These are phyloP conservation scores for Purpureocillium lavendulum DNA, from an alignment of 2,329 filamentous ascomycete genomes.

Conservation along the genomic window DNA sequence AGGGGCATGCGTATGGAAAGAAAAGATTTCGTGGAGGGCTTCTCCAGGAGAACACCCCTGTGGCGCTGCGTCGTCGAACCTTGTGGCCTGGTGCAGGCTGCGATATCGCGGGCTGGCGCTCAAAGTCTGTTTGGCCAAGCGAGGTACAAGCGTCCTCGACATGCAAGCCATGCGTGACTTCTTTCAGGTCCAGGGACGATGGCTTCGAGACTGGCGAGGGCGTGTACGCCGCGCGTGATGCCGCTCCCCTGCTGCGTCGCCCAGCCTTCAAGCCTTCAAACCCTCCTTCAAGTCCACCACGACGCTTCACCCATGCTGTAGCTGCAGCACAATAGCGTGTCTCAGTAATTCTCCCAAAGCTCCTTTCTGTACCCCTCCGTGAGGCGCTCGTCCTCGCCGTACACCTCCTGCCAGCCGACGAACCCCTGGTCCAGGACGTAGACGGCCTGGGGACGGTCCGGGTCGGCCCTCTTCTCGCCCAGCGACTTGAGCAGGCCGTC, in stretches of 20 bases:
- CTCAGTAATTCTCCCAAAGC: constrained; percentile 61
- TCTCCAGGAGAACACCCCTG: too few relatives aligned
- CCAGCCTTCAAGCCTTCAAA: too few relatives aligned
- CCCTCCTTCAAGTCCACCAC: too few relatives aligned
- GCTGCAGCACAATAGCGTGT: not conserved
- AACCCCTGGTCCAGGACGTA: constrained; percentile 81
- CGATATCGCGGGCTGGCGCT: not conserved
- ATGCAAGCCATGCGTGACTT: too few relatives aligned
- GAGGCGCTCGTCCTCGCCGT: constrained; percentile 67
- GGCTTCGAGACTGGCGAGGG: too few relatives aligned
- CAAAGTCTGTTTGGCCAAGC: too few relatives aligned
- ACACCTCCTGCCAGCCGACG: constrained; percentile 77
- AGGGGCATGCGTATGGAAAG: too few relatives aligned
- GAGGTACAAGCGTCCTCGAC: too few relatives aligned
- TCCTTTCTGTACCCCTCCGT: constrained; percentile 82
- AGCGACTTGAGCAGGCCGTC: constrained; percentile 35
- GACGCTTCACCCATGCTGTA: not conserved
- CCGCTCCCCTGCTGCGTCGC: too few relatives aligned
- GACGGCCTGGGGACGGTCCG: constrained; percentile 53
- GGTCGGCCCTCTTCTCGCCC: constrained; percentile 17
- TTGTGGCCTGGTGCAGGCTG: not conserved
- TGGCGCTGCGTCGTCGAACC: not conserved
- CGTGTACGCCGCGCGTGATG: too few relatives aligned
- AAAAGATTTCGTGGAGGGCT: too few relatives aligned
- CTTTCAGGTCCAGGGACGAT: too few relatives aligned